Evolutionary conservation across 2,329 filamentous ascomycete genomes (phyloP).

Genomic region (Alternaria brassicae): DNA sequence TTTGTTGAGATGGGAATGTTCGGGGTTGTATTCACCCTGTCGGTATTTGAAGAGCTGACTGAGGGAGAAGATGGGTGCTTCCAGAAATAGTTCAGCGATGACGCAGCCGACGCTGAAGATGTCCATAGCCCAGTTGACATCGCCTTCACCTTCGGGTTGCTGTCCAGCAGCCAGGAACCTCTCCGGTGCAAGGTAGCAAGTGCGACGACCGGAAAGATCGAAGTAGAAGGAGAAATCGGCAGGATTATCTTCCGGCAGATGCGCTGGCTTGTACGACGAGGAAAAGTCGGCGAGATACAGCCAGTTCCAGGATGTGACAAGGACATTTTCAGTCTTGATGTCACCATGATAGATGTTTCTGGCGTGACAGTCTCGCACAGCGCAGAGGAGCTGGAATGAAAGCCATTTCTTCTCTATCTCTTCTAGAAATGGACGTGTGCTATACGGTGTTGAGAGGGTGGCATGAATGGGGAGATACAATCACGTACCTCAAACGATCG

Average conservation of each 20-base stretch:
- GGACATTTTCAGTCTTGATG: constrained; percentile 96
- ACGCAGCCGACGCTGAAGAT: constrained; percentile 97
- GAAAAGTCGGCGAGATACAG: constrained; percentile 98
- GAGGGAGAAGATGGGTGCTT: constrained; percentile 95
- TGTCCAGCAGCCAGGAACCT: constrained; percentile 79
- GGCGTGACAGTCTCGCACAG: constrained; percentile 87
- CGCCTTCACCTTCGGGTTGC: constrained; percentile 68
- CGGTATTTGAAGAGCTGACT: constrained; percentile 96
- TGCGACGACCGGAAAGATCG: constrained; percentile 87
- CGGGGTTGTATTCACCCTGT: constrained; percentile 89
- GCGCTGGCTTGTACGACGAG: constrained; percentile 91
- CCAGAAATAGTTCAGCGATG: constrained; percentile 93
- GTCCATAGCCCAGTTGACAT: constrained; percentile 92
- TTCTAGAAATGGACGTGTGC: constrained; percentile 94
- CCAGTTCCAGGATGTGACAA: constrained; percentile 99
- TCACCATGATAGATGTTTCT: constrained; percentile 93
- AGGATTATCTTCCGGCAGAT: constrained; percentile 93
- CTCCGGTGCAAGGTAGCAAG: constrained; percentile 94
- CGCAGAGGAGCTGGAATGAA: constrained; percentile 92
- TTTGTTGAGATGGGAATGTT: constrained; percentile 78
- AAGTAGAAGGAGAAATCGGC: constrained; percentile 98
- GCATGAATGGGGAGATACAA: background rate
- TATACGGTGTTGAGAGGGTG: constrained; percentile 51
- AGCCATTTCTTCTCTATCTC: constrained; percentile 99
- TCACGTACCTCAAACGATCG: constrained; percentile 74